Conservation (phyloP, 1,284 basidiomycete genomes). For the Naganishia sp. region DNA sequence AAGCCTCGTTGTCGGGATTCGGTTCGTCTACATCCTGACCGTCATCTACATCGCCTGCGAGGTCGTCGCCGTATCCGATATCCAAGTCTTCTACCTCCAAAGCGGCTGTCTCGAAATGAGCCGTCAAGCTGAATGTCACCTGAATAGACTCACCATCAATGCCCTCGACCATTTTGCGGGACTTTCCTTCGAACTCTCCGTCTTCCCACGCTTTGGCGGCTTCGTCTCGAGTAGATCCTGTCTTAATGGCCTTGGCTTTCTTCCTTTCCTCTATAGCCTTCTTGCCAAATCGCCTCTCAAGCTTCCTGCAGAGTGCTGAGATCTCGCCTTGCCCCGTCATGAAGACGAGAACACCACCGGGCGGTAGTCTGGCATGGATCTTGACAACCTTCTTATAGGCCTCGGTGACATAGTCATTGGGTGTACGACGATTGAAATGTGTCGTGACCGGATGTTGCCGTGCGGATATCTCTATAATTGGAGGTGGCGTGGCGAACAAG, state of each 20-base stretch:
- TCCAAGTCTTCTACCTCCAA: constrained; percentile 55
- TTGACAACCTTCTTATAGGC: constrained; percentile 86
- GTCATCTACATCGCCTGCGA: constrained; percentile 57
- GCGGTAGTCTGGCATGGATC: constrained; percentile 70
- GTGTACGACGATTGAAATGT: constrained; percentile 87
- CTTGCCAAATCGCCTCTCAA: constrained; percentile 75
- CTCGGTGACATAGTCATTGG: constrained; percentile 84
- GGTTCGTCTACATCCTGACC: constrained; percentile 45
- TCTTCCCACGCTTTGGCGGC: constrained; percentile 34
- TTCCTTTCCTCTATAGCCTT: constrained; percentile 63
- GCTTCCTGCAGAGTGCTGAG: constrained; percentile 63
- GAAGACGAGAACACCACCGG: constrained; percentile 72
- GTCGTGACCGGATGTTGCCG: constrained; percentile 94
- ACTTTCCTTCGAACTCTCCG: constrained; percentile 18
- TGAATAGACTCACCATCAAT: constrained; percentile 42
- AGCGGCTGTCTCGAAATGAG: constrained; percentile 37
- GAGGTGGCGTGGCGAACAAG: constrained; percentile 80
- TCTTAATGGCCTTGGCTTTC: constrained; percentile 35
- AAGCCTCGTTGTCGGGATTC: constrained; percentile 50
- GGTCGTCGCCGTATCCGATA: constrained; percentile 51
- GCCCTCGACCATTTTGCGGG: constrained; percentile 14
- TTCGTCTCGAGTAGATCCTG: constrained; percentile 31
- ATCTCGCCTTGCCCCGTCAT: constrained; percentile 79
- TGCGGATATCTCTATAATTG: constrained; percentile 83
- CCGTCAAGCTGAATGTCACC: constrained; percentile 45